Percentiles rank a stretch among this genome's conserved stretches.
These are phyloP conservation scores for Panellus pusillus DNA, from an alignment of 768 basidiomycete genomes.

Conservation along the genomic window DNA sequence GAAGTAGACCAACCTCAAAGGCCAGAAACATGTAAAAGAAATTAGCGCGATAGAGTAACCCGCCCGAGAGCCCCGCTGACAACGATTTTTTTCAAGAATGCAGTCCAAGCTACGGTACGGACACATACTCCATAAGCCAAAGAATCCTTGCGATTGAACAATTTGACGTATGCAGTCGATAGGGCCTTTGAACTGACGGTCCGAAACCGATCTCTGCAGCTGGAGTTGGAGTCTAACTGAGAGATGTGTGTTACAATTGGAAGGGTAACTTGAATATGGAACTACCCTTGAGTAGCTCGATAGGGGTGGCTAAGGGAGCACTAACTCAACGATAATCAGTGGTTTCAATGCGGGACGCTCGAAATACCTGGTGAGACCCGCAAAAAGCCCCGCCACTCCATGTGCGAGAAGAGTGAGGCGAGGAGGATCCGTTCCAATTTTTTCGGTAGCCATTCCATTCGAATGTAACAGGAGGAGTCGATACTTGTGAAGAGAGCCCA, in stretches of 20 bases:
- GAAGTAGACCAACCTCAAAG: constrained; percentile 48
- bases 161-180: constrained; percentile 69
- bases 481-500: constrained; percentile 70
- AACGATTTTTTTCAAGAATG: background rate
- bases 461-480: constrained; percentile 52
- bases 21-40: constrained; percentile 82
- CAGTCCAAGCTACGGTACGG: background rate
- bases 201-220: constrained; percentile 46
- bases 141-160: constrained; percentile 56
- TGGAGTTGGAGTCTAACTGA: constrained; percentile 71
- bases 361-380: constrained; percentile 65
- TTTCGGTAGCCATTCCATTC: constrained; percentile 52
- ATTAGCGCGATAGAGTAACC: constrained; percentile 69
- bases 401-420: constrained; percentile 65
- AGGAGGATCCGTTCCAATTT: constrained; percentile 43
- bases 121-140: constrained; percentile 56
- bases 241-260: constrained; percentile 7
- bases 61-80: constrained; percentile 67
- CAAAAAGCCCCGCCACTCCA: constrained; percentile 64
- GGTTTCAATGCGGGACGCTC: constrained; percentile 3
- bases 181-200: constrained; percentile 63
- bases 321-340: constrained; percentile 33
- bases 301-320: constrained; percentile 70
- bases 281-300: constrained; percentile 74
- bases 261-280: background rate